phyloP scores from a whole-genome alignment of 495 filamentous ascomycete species.

The Penicillium ochrochloron region DNA sequence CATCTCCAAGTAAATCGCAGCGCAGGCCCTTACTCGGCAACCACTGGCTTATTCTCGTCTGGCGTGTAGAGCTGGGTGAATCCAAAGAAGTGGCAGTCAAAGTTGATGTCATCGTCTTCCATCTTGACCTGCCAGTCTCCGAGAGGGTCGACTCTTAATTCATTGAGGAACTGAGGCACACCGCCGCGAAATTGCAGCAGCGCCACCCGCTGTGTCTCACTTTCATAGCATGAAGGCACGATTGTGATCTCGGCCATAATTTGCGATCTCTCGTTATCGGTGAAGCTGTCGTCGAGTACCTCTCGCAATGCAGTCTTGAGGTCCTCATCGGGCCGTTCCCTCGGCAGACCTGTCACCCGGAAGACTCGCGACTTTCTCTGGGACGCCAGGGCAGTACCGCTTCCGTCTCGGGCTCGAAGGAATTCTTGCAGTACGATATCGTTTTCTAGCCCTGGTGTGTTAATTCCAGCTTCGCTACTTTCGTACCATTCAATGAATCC shows the following conservation, averaged over 20 bases:
- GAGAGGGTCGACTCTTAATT: conserved; percentile 17
- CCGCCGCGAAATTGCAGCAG: conserved; percentile 20
- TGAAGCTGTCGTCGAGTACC: conserved; percentile 18
- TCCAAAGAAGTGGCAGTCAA: conserved; percentile 25
- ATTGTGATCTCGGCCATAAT: conserved; percentile 19
- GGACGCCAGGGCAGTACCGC: too few species aligned
- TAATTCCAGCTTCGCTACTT: too few species aligned
- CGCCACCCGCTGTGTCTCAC: conserved; percentile 18
- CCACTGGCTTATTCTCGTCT: conserved; percentile 15
- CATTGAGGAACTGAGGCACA: conserved; percentile 21
- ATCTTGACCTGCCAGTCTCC: conserved; percentile 22
- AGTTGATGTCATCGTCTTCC: conserved; percentile 17
- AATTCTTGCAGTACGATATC: too few species aligned
- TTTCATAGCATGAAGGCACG: conserved; percentile 24
- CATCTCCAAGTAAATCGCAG: too few species aligned
- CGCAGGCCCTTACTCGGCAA: conserved; percentile 21
- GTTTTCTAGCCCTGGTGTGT: too few species aligned
- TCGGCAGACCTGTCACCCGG: conserved; percentile 19
- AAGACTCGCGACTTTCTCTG: conserved; percentile 22
- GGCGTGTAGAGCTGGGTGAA: conserved; percentile 24
- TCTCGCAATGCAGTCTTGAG: conserved; percentile 20
- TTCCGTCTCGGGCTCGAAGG: too few species aligned
- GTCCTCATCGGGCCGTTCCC: conserved; percentile 14
- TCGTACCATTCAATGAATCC: too few species aligned
- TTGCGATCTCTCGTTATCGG: conserved; percentile 18